Base-by-base conservation (phyloP, 2,329 filamentous ascomycete genomes). In the Fusarium veterinarium region DNA sequence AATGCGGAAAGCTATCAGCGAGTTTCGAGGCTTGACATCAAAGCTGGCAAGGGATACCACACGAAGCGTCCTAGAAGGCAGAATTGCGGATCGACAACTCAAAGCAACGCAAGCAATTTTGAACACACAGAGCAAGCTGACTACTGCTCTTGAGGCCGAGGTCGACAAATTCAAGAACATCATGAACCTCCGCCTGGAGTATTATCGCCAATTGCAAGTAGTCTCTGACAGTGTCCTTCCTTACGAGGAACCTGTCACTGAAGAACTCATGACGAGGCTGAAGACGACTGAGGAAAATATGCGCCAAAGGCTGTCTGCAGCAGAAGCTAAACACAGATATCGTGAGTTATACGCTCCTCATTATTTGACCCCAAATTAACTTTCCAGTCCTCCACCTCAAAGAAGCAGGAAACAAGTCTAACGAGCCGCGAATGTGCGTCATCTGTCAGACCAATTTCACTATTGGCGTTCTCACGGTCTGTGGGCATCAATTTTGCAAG, bases 401-500 rank as follows among this genome's bases (percentile, higher is more conserved):
- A 75, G 81, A 87, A 60, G 83, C 86, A 23, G 92, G 93, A 48
- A 85, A 88, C n/a, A 89, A 88, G 55, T 87, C 88, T 3, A 87
- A 90, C 52, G 89, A 91, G 64, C 85, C 90, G 11, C 88, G 90
- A 35, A 90, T 92, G 56, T 99, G 96, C 79, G 89, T 97, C 61
- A 98, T 99, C 75, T 99, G 96, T 79, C 91, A 93, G 77, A 87
- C 88, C 16, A 79, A 86, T 0, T 97, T 98, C 76, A 91, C 92
- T 65, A 85, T 90, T n/a, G 95, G 95, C 59, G 90, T 93, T 58
- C 85, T 95, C 69, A 98, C 95, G 0, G 88, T 94, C 2, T 98
- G 96, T 79, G 95, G 95, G 0, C 96, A 99, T 79, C 90, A 94
- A 72, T 98, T 95, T 79, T 98, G 95, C 84, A 95, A 94, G 77